Evolutionary conservation across 345 rosid species (phyloP), one percentile per base, ranked within the genome.

Genomic region (Orychophragmus violaceus): DNA sequence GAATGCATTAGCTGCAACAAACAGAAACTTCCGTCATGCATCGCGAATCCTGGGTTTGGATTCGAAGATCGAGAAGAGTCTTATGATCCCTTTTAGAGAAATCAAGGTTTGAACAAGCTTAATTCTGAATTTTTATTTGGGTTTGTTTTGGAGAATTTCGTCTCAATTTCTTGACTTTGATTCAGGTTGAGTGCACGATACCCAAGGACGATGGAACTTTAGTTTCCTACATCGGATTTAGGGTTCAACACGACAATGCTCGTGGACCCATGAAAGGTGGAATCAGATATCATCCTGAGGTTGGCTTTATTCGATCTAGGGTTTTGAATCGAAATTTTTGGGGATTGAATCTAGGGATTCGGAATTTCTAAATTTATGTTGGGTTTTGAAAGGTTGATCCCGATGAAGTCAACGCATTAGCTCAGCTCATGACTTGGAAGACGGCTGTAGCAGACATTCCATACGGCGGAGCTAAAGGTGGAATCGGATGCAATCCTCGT

Each of bases 201-300:
- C 99, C 97, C 8, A 95, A 83, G 68, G 99, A 95, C 66, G 99
- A 95, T 69, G 99, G 96, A 6, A 89, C 84, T 50, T 74, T 95
- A 59, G 96, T 76, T 13, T 85, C 99, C 0, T 91, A 80, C 75
- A 73, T 95, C 53, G 98, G 99, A 68, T 95, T 95, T 64, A 86
- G 99, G 81, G 95, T 95, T n/a, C 99, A 95, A 44, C 97, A 95
- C 64, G 99, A 95, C 71, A 91, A 95, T 80, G 78, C 99, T 46
- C 96, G 99, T 37, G 99, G 99, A 12, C 98, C 98, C 79, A 95
- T 95, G 99, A 95, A 95, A 74, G 98, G 99, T n/a, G 99, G 99
- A 18, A 95, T 95, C 83, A 84, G 99, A 87, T 95, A 86, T 70
- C 99, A 95, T 76, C 99, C 87, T 39, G 98, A 95, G 99, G 99